Evolutionary conservation across 352 stramenopile species (phyloP), one percentile per base, ranked within the genome.

Genomic region (Phytophthora fragariaefolia): DNA sequence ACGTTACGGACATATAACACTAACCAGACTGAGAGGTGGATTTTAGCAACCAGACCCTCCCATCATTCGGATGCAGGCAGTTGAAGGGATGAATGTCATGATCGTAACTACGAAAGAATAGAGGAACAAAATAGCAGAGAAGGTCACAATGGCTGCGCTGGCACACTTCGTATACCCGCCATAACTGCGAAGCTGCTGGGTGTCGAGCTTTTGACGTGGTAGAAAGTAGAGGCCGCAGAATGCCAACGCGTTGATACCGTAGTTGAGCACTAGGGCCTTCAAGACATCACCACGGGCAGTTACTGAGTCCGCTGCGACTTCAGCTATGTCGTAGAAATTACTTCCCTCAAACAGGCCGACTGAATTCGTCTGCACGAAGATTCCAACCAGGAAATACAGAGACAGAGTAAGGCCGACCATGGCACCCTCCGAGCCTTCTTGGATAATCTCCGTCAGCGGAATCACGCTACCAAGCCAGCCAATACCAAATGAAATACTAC

Each of bases 121-220:
- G 18, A 69, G n/a, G 46, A 90, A 84, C n/a, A 90, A 34, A 9
- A 68, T n/a, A 12, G 61, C 9, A 0, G 58, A 42, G 38, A 85
- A 83, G 0, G 62, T 60, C 7, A 86, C 63, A 23, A 89, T 76
- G 0, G 67, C 70, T 15, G 59, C 55, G 57, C 73, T 85, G 17
- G 76, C 76, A 23, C 69, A 71, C 58, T 85, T 86, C 18, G 76
- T 88, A 66, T 87, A 89, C 9, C 82, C 82, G 9, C 82, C 82
- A 42, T 83, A 90, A 36, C 80, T 86, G 20, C 82, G 80, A 28
- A 86, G 34, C 24, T 90, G 82, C 57, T 90, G 82, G 0, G 76
- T 81, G 13, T 89, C 77, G 13, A 90, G 69, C 46, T 89, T 89
- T 38, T 90, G 82, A n/a, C 49, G 40, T 9, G 82, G 82, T 6